These are phyloP conservation scores for Poteriospumella lacustris DNA, from an alignment of 108 stramenopile species.

Conservation along the genomic window DNA sequence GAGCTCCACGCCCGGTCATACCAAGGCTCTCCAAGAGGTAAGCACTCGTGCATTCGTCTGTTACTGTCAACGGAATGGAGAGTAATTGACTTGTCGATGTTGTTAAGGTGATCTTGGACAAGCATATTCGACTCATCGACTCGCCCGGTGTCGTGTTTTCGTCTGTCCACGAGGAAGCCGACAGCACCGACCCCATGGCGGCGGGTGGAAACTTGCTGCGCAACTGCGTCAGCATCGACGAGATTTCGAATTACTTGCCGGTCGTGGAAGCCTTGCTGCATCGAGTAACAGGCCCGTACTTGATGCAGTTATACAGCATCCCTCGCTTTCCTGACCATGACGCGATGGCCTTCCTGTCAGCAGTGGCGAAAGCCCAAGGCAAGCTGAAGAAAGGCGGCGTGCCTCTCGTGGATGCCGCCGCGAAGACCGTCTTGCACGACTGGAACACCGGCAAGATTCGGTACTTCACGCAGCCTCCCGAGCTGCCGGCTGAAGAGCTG, in stretches of 20 bases:
- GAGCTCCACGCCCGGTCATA: conserved; percentile 88
- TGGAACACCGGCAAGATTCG: conserved; percentile 93
- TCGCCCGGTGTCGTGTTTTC: conserved; percentile 97
- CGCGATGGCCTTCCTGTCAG: conserved; percentile 79
- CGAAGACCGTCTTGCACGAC: conserved; percentile 82
- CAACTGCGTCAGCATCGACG: conserved; percentile 90
- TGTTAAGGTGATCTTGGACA: conserved; percentile 90
- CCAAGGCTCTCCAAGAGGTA: conserved; percentile 37
- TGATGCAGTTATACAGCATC: conserved; percentile 91
- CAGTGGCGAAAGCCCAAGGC: conserved; percentile 80
- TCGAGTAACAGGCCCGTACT: conserved; percentile 70
- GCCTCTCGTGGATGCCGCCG: conserved; percentile 84
- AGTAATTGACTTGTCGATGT: no score
- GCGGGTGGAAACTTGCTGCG: no score
- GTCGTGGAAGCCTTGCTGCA: conserved; percentile 74
- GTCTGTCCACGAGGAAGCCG: no score
- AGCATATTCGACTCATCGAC: conserved; percentile 87
- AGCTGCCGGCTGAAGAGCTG: no score
- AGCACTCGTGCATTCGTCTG: no score
- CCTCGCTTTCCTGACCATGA: conserved; percentile 70
- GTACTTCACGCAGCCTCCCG: conserved; percentile 78
- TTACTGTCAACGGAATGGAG: no score
- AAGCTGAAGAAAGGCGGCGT: conserved; percentile 89
- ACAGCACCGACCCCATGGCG: conserved; percentile 36
- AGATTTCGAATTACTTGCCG: conserved; percentile 80